Base-by-base conservation (phyloP, 257 asterid species). In the Solanum microdontum region DNA sequence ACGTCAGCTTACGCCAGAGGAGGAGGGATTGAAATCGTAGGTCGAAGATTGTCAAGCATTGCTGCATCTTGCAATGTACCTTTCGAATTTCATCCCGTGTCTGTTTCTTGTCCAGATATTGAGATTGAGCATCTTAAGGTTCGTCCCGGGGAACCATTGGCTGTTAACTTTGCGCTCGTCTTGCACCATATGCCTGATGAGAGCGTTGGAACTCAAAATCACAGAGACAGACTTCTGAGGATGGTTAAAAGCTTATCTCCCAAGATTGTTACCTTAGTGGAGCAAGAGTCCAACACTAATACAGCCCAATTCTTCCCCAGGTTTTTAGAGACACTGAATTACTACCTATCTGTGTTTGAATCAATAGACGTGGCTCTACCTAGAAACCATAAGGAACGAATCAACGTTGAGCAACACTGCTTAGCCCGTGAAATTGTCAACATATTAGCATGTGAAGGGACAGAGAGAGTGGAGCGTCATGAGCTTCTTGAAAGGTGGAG, bases 361-460 rank as follows among this genome's bases (percentile, higher is more conserved):
- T 89, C 91, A 10, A 89, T 89, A 15, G 91, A 89, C 8, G 91
- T 89, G 88, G 86, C 90, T 88, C 82, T 89, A 13, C 88, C 91
- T 24, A 89, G 91, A 88, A 86, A 87, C 75, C 87, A 86, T 8
- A 89, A 87, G 87, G 88, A 89, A 73, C 90, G 91, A n/a, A 70
- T 89, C 34, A 89, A 87, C 12, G 91, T 89, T 6, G 91, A 89
- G 80, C 90, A 89, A 55, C 88, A 87, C 40, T 89, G 91, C 84
- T 69, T 89, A 86, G 91, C 91, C 37, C 87, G 91, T 37, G 91
- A 89, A 26, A 85, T 89, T 32, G 91, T 89, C 30, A 89, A 87
- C 87, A 89, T 89, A 48, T 32, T 89, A 87, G 91, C 91, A 7
- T 87, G 91, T 19, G 91, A 89, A 87, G 91, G 90, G 69, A 19